Evolutionary conservation across 1,284 basidiomycete species (phyloP), one percentile per base, ranked within the genome.

Genomic region (Neotropicomus parvogracilis): DNA sequence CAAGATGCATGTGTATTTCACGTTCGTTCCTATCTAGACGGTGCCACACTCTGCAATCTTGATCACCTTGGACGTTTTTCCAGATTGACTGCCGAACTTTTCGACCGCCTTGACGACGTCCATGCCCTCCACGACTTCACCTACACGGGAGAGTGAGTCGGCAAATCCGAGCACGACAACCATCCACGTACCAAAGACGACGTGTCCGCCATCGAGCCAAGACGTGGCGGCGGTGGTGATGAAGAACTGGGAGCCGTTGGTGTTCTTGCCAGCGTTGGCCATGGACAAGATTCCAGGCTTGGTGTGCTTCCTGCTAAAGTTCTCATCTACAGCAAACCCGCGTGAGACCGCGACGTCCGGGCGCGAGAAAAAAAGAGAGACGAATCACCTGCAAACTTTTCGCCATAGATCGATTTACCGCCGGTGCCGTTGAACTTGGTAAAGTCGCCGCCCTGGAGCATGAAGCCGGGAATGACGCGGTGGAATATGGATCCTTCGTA

Each of bases 331-430:
- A 19, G 1, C 28, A 9, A n/a, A n/a, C n/a, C n/a, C 13, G n/a
- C 6, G n/a, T 54, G 12, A 50, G 45, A 35, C 14, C 33, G n/a
- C n/a, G n/a, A n/a, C n/a, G n/a, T n/a, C n/a, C 8, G 24, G 8
- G 24, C 24, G 24, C 24, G 24, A 8, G 24, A 24, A 8, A 24
- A 8, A 24, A 8, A 24, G 24, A 24, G 24, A 24, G 24, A 24
- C 4, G 6, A 13, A 19, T 42, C 72, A 52, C 85, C 86, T n/a
- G 59, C 68, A 55, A 89, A 92, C 64, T 88, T 91, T 57, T 81
- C 78, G 56, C 95, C 94, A 60, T 95, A 97, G 70, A 98, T 97
- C 21, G 86, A 91, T 70, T 86, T 87, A 46, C 91, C 91, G 52
- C 95, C 95, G 1, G 92, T 97, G 13, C 95, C 95, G 61, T 97